Conservation (phyloP, 768 basidiomycete genomes). For the Suillus clintonianus region DNA sequence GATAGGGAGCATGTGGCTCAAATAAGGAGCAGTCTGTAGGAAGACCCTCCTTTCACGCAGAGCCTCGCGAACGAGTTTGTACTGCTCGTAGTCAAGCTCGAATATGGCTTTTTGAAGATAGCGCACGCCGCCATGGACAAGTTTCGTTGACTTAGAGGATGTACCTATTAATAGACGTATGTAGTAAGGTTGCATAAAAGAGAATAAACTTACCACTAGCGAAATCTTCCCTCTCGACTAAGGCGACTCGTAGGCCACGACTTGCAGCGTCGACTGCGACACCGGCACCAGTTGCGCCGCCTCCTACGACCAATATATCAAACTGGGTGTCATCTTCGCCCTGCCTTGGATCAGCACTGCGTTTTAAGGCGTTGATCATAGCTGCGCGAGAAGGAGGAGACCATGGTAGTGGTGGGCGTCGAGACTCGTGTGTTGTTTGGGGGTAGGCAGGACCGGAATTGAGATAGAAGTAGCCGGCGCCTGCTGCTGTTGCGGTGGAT, state of each 20-base stretch:
- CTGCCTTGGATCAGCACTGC: conserved; percentile 13
- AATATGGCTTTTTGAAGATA: conserved; percentile 97
- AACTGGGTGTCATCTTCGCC: conserved; percentile 53
- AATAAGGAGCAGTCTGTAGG: conserved; percentile 93
- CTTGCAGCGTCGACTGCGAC: conserved; percentile 95
- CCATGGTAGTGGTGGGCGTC: conserved; percentile 80
- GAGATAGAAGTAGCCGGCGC: conserved; percentile 69
- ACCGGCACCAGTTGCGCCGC: conserved; percentile 95
- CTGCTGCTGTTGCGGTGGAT: conserved; percentile 53
- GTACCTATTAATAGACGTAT: conserved; percentile 56
- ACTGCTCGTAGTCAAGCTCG: conserved; percentile 95
- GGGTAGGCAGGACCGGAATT: conserved; percentile 75
- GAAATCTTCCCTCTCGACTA: conserved; percentile 94
- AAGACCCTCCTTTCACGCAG: conserved; percentile 92
- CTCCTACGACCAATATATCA: conserved; percentile 85
- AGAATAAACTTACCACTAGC: conserved; percentile 61
- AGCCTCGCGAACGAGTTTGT: conserved; percentile 94
- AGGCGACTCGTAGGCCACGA: conserved; percentile 86
- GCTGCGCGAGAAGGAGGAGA: conserved; percentile 69
- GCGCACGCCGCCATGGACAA: conserved; percentile 96
- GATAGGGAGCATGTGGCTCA: conserved; percentile 91
- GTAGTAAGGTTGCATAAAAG: background rate
- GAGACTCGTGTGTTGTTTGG: conserved; percentile 59
- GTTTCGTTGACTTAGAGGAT: conserved; percentile 95
- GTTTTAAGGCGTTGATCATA: conserved; percentile 57